These are phyloP conservation scores for Suillus americanus DNA, from an alignment of 768 basidiomycete genomes.

Conservation along the genomic window DNA sequence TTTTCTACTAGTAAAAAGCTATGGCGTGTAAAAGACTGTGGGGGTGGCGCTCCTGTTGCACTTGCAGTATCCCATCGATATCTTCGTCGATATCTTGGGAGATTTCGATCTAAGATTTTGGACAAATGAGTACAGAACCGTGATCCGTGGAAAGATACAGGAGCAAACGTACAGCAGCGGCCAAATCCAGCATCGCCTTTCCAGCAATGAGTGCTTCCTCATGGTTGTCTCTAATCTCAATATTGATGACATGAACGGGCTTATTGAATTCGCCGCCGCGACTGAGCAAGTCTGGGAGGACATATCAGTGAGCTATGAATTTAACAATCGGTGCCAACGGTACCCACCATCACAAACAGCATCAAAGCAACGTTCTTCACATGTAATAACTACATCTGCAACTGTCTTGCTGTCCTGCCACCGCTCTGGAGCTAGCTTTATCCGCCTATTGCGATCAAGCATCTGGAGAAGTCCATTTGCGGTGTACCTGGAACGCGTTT, in stretches of 20 bases:
- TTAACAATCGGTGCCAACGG: conserved; percentile 7
- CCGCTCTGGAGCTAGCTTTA: conserved; percentile 92
- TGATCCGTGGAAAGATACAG: not conserved
- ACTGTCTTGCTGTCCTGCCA: conserved; percentile 92
- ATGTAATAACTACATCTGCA: conserved; percentile 97
- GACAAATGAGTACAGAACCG: not conserved
- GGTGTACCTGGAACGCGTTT: conserved; percentile 62
- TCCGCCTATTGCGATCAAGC: conserved; percentile 91
- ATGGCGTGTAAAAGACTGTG: conserved; percentile 91
- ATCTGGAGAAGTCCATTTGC: conserved; percentile 93
- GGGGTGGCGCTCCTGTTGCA: conserved; percentile 87
- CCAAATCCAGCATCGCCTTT: conserved; percentile 90
- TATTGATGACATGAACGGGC: conserved; percentile 94
- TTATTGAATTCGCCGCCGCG: conserved; percentile 92
- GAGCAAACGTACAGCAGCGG: conserved; percentile 70
- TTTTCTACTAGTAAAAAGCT: conserved; percentile 70
- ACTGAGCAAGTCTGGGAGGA: conserved; percentile 67
- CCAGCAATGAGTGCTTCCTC: conserved; percentile 98
- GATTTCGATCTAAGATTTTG: conserved; percentile 66
- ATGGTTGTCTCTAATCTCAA: conserved; percentile 99
- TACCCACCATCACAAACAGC: conserved; percentile 93
- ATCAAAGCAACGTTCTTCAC: conserved; percentile 98
- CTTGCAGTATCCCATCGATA: conserved; percentile 82
- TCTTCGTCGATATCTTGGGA: conserved; percentile 88
- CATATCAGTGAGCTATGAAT: conserved; percentile 10